Base-by-base conservation (phyloP, 202 grass and related monocot genomes). In the Zizania palustris region DNA sequence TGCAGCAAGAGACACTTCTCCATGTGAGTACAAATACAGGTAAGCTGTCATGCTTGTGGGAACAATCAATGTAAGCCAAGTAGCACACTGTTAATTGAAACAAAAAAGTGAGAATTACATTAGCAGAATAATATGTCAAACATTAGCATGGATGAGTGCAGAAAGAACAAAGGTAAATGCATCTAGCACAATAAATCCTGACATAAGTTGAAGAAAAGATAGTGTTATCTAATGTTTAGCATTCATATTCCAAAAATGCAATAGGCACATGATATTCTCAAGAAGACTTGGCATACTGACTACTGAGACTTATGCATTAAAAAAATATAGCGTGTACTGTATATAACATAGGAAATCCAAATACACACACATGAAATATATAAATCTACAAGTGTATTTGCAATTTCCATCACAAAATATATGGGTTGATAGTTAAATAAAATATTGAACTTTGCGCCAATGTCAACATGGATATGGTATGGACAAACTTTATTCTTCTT, bases 11-110 rank as follows among this genome's bases (percentile, higher is more conserved):
- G 89, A 92, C 11, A 98, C 95, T 83, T 98, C 95, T 58, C 95
- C 95, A 83, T 98, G 91, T 63, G 95, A 98, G 41, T 98, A 98
- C 56, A 98, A 54, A 92, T 95, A 98, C 57, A 98, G 85, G 59
- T 98, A 98, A 64, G 95, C 95, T 83, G 95, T 92, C 91, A 98
- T 98, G 76, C 95, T 98, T 78, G 95, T 95, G 37, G 95, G 95
- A 41, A 98, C 91, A 62, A 95, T 79, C 56, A 98, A 90, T 63
- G 95, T 98, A 80, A 98, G 79, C 95, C 95, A 98, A 60, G 87
- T 95, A 75, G 95, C 89, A 54, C 95, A 95, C 95, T 98, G 87
- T 69, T 44, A 80, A 80, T n/a, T 37, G 64, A 65, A 68, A 84
- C 16, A 70, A 85, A 87, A 83, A 74, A 36, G n/a, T 54, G 18